Conservation (phyloP, 495 filamentous ascomycete species). For the Talaromyces proteolyticus region DNA sequence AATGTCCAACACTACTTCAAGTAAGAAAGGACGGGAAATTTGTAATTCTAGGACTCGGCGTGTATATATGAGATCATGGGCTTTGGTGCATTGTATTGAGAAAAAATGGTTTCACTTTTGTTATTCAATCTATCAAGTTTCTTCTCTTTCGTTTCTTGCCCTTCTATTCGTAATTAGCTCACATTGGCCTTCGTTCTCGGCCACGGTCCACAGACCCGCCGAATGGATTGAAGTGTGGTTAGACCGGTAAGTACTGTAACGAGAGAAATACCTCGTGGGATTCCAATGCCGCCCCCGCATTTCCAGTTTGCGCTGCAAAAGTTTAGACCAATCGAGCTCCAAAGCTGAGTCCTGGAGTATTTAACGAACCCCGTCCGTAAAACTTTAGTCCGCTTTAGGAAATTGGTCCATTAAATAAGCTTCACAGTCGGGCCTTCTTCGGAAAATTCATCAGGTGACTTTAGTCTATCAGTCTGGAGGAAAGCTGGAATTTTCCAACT, state of each 20-base stretch:
- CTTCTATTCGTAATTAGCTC: background rate
- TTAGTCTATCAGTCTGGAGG: background rate
- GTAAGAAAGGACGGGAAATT: background rate
- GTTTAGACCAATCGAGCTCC: too few species aligned
- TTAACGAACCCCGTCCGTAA: too few species aligned
- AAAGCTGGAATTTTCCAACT: background rate
- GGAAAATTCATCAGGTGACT: background rate
- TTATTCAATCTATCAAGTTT: background rate
- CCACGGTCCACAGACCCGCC: background rate
- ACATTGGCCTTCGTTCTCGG: background rate
- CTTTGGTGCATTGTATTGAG: background rate
- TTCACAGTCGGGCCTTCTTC: background rate
- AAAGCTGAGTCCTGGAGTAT: too few species aligned
- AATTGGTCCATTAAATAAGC: slow-evolving; percentile 3
- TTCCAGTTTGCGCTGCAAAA: too few species aligned
- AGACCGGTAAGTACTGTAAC: background rate
- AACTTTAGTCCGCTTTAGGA: too few species aligned
- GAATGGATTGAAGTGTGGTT: background rate
- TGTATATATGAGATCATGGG: background rate
- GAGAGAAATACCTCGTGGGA: too few species aligned
- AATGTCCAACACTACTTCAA: background rate
- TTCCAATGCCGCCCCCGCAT: too few species aligned
- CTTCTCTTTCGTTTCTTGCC: too few species aligned
- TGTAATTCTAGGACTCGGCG: background rate
- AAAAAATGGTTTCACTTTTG: background rate